These are phyloP conservation scores for Yamadazyma sp. DNA, from an alignment of 805 yeast genomes.

Conservation along the genomic window DNA sequence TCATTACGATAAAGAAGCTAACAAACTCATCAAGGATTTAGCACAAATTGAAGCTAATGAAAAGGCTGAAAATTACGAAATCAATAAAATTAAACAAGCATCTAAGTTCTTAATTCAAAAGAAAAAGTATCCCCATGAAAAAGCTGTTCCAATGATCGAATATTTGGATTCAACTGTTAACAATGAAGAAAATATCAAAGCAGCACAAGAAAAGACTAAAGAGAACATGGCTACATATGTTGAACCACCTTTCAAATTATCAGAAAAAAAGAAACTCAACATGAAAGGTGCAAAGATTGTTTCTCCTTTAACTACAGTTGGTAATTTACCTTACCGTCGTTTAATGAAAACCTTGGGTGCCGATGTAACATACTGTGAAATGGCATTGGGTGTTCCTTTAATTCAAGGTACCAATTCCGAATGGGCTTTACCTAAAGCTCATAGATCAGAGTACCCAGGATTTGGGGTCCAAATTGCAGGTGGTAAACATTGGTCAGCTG, in stretches of 20 bases:
- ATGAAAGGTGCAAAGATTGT: slow-evolving; percentile 76
- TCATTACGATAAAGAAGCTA: slow-evolving; percentile 54
- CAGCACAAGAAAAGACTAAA: slow-evolving; percentile 29
- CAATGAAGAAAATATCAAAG: slow-evolving; percentile 34
- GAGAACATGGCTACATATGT: slow-evolving; percentile 50
- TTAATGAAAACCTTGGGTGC: slow-evolving; percentile 89
- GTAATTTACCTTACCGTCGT: slow-evolving; percentile 92
- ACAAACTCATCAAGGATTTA: slow-evolving; percentile 43
- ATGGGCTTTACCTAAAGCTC: slow-evolving; percentile 97
- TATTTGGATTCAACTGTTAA: slow-evolving; percentile 62
- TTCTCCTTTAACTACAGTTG: slow-evolving; percentile 96
- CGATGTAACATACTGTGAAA: slow-evolving; percentile 90
- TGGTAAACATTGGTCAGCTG: slow-evolving; percentile 88
- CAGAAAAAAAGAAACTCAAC: slow-evolving; percentile 78
- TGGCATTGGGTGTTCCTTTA: slow-evolving; percentile 86
- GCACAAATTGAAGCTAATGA: slow-evolving; percentile 32
- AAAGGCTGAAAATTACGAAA: slow-evolving; percentile 46
- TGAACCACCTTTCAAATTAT: slow-evolving; percentile 72
- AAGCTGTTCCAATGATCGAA: slow-evolving; percentile 55
- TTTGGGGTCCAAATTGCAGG: slow-evolving; percentile 95
- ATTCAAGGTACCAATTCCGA: slow-evolving; percentile 89
- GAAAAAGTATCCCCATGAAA: slow-evolving; percentile 57
- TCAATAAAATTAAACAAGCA: slow-evolving; percentile 56
- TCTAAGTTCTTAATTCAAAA: slow-evolving; percentile 51
- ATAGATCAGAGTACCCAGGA: slow-evolving; percentile 74